A percentile compares a stretch with the other conserved stretches of the same genome.
These are phyloP conservation scores for Colletotrichum neosansevieriae DNA, from an alignment of 2,329 filamentous ascomycete genomes.

Conservation along the genomic window DNA sequence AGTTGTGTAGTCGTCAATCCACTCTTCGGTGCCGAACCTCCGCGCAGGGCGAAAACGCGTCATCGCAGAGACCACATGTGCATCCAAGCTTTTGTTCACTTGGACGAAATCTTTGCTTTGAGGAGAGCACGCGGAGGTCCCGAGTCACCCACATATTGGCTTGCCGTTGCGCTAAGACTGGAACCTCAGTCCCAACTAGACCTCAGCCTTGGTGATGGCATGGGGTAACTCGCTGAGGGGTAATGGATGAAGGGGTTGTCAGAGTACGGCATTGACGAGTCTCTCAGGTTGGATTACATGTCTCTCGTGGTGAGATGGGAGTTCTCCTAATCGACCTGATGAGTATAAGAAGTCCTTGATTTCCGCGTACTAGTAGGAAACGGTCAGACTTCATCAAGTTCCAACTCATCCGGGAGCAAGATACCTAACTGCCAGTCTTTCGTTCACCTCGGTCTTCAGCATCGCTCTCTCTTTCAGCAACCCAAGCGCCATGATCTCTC, in stretches of 20 bases:
- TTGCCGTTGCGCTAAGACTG: not conserved
- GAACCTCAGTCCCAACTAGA: not conserved
- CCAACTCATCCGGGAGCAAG: not conserved
- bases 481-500: not conserved
- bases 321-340: not conserved
- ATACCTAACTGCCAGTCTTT: not conserved
- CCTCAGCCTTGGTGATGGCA: not conserved
- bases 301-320: not conserved
- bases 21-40: slow-evolving; percentile 11
- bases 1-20: not conserved
- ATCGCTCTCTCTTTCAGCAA: not conserved
- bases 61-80: not conserved
- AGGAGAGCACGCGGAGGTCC: not conserved
- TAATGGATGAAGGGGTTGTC: not conserved
- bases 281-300: not conserved
- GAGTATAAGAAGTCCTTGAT: slow-evolving; percentile 12
- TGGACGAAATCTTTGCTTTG: not conserved
- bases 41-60: slow-evolving; percentile 11
- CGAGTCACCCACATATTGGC: slow-evolving; percentile 1
- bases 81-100: not conserved
- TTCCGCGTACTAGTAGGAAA: not conserved
- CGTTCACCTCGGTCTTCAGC: not conserved
- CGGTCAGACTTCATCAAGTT: not conserved
- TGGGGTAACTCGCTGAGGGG: not conserved
- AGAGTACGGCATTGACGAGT: not conserved